phyloP scores from a whole-genome alignment of 768 basidiomycete species.

The Psilocybe cyanescens region DNA sequence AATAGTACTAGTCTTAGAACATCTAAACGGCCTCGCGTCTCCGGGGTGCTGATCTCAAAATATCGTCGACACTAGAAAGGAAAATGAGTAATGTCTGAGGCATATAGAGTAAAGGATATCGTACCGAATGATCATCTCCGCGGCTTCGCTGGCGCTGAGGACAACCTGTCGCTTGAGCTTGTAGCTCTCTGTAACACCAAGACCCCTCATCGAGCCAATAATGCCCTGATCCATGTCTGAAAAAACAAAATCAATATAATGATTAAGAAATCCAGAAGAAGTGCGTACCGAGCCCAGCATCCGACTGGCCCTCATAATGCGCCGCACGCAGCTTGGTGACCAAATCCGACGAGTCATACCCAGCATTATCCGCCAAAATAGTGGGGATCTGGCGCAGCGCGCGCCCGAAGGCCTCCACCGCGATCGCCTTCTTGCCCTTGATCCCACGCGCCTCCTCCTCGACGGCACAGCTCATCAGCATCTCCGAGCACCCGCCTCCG shows the following conservation, averaged over 20 bases:
- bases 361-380: constrained; percentile 96
- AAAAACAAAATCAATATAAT: background rate
- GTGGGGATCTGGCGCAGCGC: constrained; percentile 95
- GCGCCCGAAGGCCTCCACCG: constrained; percentile 87
- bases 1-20: background rate
- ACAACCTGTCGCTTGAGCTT: constrained; percentile 97
- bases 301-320: constrained; percentile 86
- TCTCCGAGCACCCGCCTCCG: constrained; percentile 97
- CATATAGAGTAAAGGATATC: constrained; percentile 25
- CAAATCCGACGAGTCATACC: constrained; percentile 96
- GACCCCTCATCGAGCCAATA: constrained; percentile 84
- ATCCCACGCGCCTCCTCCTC: constrained; percentile 86
- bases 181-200: constrained; percentile 96
- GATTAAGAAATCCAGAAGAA: background rate
- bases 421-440: constrained; percentile 95
- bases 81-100: background rate
- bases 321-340: constrained; percentile 89
- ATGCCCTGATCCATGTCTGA: constrained; percentile 87
- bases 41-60: constrained; percentile 83
- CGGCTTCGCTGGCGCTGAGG: constrained; percentile 91
- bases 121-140: constrained; percentile 97
- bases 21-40: constrained; percentile 72
- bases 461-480: constrained; percentile 95
- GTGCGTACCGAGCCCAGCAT: constrained; percentile 84
- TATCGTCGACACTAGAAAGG: constrained; percentile 80